A percentile compares a stretch with the other conserved stretches of the same genome.
phyloP scores from a whole-genome alignment of 2,329 filamentous ascomycete genomes.

The Aplosporella prunicola region DNA sequence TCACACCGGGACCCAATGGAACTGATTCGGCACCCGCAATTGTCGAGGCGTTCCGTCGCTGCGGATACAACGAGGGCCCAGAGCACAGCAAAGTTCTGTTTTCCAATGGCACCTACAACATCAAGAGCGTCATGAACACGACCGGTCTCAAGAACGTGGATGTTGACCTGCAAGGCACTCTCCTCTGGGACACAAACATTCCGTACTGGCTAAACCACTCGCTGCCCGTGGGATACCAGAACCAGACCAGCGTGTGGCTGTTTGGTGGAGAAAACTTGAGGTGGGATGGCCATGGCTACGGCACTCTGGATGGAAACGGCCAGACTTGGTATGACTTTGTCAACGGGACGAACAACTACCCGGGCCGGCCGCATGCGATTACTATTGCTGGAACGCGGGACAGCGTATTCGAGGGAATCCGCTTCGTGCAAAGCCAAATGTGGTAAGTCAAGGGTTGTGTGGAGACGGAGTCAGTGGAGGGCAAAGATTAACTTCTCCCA shows the following conservation, averaged over 20 bases:
- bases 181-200: conserved; percentile 18
- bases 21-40: conserved; percentile 17
- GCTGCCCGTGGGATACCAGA: conserved; percentile 21
- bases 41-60: conserved; percentile 18
- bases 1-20: conserved; percentile 1
- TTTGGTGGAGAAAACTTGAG: conserved; percentile 43
- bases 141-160: conserved; percentile 19
- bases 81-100: conserved; percentile 17
- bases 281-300: conserved; percentile 41
- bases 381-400: conserved; percentile 44
- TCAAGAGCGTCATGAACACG: conserved; percentile 19
- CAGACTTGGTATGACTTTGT: conserved; percentile 53
- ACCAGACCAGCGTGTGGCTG: conserved; percentile 21
- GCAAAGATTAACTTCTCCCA: background rate
- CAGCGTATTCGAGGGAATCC: conserved; percentile 39
- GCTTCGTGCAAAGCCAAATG: conserved; percentile 51
- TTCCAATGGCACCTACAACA: conserved; percentile 17
- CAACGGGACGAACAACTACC: conserved; percentile 6
- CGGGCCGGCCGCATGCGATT: conserved; percentile 39
- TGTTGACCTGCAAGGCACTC: conserved; percentile 19
- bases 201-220: conserved; percentile 22
- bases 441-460: conserved; percentile 37
- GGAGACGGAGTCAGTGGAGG: too few species aligned
- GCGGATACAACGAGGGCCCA: conserved; percentile 12
- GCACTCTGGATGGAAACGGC: conserved; percentile 54